Evolutionary conservation across 306 rosid species (phyloP).

Genomic region (Malus fusca): DNA sequence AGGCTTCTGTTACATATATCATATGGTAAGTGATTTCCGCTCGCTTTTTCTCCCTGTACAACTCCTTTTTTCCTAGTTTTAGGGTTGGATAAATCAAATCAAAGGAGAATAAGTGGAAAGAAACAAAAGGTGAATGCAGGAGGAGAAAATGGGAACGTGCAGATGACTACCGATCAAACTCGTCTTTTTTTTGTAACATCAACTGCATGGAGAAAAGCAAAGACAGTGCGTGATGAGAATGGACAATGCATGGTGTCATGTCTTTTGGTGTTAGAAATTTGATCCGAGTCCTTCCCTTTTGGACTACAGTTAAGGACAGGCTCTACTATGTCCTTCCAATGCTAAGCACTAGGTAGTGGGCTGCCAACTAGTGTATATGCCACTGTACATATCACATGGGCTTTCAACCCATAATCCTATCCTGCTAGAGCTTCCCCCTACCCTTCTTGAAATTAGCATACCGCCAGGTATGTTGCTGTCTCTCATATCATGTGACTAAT

Average conservation of each 20-base stretch:
- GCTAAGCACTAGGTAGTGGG: background rate
- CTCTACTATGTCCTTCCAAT: background rate
- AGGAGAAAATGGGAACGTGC: too few relatives aligned
- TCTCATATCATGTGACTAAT: background rate
- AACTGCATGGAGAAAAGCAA: background rate
- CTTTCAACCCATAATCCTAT: background rate
- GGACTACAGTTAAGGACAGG: background rate
- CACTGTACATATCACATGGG: background rate
- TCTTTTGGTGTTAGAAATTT: background rate
- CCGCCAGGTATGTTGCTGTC: rapidly evolving
- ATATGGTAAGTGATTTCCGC: too few relatives aligned
- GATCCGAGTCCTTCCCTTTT: background rate
- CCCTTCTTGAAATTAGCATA: background rate
- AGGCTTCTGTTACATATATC: too few relatives aligned
- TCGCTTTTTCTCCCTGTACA: too few relatives aligned
- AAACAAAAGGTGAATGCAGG: too few relatives aligned
- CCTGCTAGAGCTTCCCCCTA: background rate
- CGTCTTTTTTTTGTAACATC: background rate
- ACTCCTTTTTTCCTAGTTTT: too few relatives aligned
- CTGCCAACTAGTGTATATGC: background rate
- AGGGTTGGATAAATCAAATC: too few relatives aligned
- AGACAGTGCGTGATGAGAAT: background rate
- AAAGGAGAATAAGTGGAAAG: too few relatives aligned
- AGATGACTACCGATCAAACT: too few relatives aligned
- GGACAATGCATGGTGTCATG: background rate